Evolutionary conservation across 345 rosid species (phyloP).

Genomic region (Rhodamnia rubescens): DNA sequence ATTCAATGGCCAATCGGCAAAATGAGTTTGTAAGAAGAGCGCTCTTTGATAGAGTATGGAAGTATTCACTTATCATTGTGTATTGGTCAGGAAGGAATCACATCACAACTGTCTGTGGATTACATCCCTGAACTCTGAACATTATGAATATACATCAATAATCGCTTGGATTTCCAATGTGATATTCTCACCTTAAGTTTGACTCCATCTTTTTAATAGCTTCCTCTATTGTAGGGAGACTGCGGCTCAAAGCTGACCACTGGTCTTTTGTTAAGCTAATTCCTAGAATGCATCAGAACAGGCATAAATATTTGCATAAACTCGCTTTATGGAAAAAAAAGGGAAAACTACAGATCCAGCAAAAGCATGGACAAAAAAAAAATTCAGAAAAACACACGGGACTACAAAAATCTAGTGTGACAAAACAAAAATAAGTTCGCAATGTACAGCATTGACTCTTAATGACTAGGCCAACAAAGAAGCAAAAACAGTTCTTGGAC

Average conservation of each 20-base stretch:
- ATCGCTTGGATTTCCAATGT: neutral
- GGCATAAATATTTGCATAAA: neutral
- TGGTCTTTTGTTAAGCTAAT: conserved; percentile 37
- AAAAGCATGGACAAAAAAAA: neutral
- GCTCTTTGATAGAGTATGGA: neutral
- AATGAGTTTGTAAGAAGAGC: neutral
- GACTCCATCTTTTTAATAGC: conserved; percentile 40
- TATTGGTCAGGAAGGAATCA: neutral
- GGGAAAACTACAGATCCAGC: neutral
- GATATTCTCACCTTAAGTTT: conserved; percentile 35
- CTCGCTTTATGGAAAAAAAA: neutral
- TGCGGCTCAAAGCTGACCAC: conserved; percentile 43
- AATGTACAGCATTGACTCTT: neutral
- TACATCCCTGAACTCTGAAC: neutral
- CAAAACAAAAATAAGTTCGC: neutral
- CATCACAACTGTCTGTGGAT: neutral
- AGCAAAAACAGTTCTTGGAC: neutral
- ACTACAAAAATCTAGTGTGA: neutral
- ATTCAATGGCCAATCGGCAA: neutral
- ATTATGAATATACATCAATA: neutral
- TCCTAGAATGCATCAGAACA: conserved; percentile 30
- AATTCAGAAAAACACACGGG: neutral
- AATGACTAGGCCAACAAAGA: neutral
- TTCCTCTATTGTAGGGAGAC: conserved; percentile 45
- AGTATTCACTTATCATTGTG: neutral